Percentiles rank a stretch among this genome's conserved stretches.
Evolutionary conservation across 257 asterid species (phyloP).

Genomic region (Solanum dulcamara): DNA sequence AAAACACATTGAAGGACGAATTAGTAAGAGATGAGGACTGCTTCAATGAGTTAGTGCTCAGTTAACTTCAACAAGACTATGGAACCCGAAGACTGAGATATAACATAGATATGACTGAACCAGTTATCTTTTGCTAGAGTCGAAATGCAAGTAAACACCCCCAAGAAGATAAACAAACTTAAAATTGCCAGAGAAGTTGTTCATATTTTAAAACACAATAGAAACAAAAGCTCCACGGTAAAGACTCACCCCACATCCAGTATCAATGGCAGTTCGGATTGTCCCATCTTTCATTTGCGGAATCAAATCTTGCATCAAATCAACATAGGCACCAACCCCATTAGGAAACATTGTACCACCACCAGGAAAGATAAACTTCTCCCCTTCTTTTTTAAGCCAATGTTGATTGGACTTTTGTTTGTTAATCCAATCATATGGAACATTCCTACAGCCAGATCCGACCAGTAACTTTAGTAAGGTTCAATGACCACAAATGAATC

Average conservation of each 20-base stretch:
- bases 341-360: constrained; percentile 24
- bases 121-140: not conserved
- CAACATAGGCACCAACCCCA: constrained; percentile 18
- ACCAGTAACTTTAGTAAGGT: not conserved
- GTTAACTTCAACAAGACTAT: not conserved
- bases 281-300: constrained; percentile 22
- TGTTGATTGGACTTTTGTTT: constrained; percentile 20
- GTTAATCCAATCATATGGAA: constrained; percentile 27
- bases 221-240: not conserved
- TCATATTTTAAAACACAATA: not conserved
- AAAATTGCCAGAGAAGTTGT: not conserved
- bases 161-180: not conserved
- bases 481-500: not conserved
- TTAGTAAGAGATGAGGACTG: not conserved
- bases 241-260: constrained; percentile 21
- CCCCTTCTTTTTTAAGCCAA: constrained; percentile 24
- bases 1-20: not conserved
- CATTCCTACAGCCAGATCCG: constrained; percentile 15
- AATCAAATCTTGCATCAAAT: constrained; percentile 13
- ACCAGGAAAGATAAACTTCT: constrained; percentile 18
- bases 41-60: not conserved
- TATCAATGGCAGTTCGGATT: constrained; percentile 20
- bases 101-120: not conserved
- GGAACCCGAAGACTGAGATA: not conserved
- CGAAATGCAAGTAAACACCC: not conserved